A percentile compares a stretch with the other conserved stretches of the same genome.
Evolutionary conservation across 306 rosid genomes (phyloP).

Genomic region (Glycyrrhiza uralensis): DNA sequence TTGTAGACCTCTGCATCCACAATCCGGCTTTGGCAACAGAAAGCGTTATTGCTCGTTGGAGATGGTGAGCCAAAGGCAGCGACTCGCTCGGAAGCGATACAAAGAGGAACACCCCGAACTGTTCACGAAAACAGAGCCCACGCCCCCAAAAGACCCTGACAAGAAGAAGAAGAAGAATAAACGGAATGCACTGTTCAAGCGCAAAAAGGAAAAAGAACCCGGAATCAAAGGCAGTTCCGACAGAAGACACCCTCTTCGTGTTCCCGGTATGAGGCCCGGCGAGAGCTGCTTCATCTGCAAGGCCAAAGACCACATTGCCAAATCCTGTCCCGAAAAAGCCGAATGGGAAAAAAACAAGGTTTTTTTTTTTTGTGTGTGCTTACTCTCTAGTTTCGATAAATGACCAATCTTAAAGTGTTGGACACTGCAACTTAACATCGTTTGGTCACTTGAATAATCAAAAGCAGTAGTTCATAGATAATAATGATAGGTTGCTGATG

Average conservation of each 20-base stretch:
- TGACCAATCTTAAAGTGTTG: background rate
- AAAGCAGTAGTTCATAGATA: background rate
- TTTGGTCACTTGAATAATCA: background rate
- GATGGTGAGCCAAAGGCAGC: constrained; percentile 86
- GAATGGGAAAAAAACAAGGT: constrained; percentile 76
- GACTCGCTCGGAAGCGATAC: constrained; percentile 62
- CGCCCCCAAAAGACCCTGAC: constrained; percentile 51
- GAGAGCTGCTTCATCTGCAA: constrained; percentile 86
- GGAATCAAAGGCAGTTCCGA: constrained; percentile 29
- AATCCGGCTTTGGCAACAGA: background rate
- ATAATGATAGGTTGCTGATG: background rate
- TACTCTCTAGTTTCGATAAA: background rate
- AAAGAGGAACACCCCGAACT: constrained; percentile 51
- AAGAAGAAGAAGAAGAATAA: constrained; percentile 42
- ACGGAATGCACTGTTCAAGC: constrained; percentile 33
- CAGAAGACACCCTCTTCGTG: constrained; percentile 65
- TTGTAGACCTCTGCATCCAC: no score
- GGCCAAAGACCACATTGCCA: constrained; percentile 72
- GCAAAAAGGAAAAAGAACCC: constrained; percentile 28
- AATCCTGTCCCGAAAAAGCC: constrained; percentile 63
- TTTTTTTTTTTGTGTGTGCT: background rate
- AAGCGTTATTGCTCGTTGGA: background rate
- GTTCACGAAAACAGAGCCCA: constrained; percentile 48
- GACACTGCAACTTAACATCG: background rate
- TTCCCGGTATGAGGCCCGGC: constrained; percentile 96